Evolutionary conservation across 192 early-diverging fungal species (phyloP).

Genomic region (Coemansia sp.): DNA sequence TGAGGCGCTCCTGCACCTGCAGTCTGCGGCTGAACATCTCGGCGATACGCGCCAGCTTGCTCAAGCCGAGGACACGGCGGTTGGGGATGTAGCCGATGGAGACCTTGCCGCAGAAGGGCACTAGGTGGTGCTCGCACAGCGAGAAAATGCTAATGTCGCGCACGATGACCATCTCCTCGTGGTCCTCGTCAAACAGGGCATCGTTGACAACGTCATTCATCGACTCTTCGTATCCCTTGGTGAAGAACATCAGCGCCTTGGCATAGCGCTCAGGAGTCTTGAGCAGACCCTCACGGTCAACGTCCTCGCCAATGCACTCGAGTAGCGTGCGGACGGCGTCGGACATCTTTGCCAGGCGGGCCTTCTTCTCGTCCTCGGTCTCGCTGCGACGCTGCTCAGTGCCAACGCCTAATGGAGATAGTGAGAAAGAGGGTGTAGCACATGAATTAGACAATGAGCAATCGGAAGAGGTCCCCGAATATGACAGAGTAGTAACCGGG

Average conservation of each 20-base stretch:
- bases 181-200: constrained; percentile 96
- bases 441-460: not conserved
- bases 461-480: not conserved
- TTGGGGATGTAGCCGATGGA: constrained; percentile 97
- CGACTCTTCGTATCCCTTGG: constrained; percentile 96
- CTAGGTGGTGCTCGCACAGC: constrained; percentile 98
- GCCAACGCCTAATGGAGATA: constrained; percentile 75
- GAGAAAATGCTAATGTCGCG: constrained; percentile 95
- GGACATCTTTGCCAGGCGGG: constrained; percentile 74
- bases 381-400: constrained; percentile 78
- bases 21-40: constrained; percentile 96
- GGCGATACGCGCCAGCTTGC: constrained; percentile 95
- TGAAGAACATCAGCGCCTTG: constrained; percentile 96
- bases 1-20: constrained; percentile 97
- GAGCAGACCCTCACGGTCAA: constrained; percentile 85
- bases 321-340: constrained; percentile 84
- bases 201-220: constrained; percentile 88
- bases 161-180: constrained; percentile 99
- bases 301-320: constrained; percentile 93
- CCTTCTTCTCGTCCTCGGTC: constrained; percentile 65
- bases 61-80: constrained; percentile 88
- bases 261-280: constrained; percentile 97
- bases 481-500: not conserved
- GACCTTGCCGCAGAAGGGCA: constrained; percentile 97
- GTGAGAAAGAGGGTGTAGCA: not conserved